These are phyloP conservation scores for Oenanthe sinensis DNA, from an alignment of 129 eudicot genomes.

Conservation along the genomic window DNA sequence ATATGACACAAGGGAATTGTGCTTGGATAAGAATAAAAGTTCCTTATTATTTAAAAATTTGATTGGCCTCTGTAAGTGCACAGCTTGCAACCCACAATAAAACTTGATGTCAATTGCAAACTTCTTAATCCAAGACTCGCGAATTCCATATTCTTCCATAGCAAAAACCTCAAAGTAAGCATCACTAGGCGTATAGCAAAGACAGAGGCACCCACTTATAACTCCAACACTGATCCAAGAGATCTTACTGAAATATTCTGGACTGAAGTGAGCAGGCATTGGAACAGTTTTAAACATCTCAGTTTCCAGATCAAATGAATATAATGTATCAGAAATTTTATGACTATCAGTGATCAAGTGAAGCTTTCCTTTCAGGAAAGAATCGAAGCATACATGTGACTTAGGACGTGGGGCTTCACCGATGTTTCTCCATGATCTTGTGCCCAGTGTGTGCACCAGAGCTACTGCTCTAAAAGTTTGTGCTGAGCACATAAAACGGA, in stretches of 20 bases:
- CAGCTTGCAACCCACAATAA: conserved; percentile 17
- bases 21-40: conserved; percentile 9
- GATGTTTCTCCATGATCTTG: conserved; percentile 23
- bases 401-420: conserved; percentile 9
- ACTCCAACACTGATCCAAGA: conserved; percentile 24
- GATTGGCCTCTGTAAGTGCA: conserved; percentile 22
- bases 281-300: conserved; percentile 21
- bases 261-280: conserved; percentile 17
- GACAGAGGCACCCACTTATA: conserved; percentile 18
- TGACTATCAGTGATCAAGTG: conserved; percentile 20
- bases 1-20: conserved; percentile 15
- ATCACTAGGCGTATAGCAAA: conserved; percentile 20
- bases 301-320: conserved; percentile 26
- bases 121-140: conserved; percentile 27
- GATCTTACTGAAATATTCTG: conserved; percentile 12
- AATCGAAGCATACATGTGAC: conserved; percentile 12
- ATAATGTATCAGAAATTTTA: conserved; percentile 10
- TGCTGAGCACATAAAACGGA: conserved; percentile 16
- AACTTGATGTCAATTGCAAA: conserved; percentile 23
- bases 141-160: conserved; percentile 28
- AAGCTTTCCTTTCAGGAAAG: conserved; percentile 22
- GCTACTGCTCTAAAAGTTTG: conserved; percentile 11
- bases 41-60: conserved; percentile 22
- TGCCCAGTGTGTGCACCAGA: conserved; percentile 26
- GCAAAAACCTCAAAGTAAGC: conserved; percentile 22